Conservation (phyloP, 768 basidiomycete species). For the Lactifluus pinguis region DNA sequence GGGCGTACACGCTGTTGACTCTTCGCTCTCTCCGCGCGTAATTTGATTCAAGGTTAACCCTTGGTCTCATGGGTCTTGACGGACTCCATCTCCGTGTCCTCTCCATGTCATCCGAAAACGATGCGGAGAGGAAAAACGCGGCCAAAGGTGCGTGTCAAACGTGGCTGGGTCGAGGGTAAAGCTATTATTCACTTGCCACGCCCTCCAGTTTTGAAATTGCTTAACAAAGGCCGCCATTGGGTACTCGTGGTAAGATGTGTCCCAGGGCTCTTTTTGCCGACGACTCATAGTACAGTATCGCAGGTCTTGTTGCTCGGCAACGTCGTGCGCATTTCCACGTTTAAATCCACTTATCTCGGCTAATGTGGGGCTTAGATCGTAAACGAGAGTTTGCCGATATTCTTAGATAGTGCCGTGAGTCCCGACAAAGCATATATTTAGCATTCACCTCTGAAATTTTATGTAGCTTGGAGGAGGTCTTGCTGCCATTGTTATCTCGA, state of each 20-base stretch:
- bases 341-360: background rate
- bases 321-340: conserved; percentile 44
- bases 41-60: conserved; percentile 55
- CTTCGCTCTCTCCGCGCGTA: background rate
- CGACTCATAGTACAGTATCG: background rate
- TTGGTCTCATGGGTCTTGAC: conserved; percentile 91
- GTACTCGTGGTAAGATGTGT: conserved; percentile 66
- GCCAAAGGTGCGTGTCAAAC: conserved; percentile 42
- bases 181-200: background rate
- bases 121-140: conserved; percentile 57
- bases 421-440: background rate
- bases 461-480: conserved; percentile 55
- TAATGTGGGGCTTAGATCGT: conserved; percentile 41
- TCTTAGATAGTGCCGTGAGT: conserved; percentile 59
- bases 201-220: conserved; percentile 35
- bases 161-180: background rate
- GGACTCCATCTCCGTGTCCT: conserved; percentile 85
- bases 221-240: conserved; percentile 57
- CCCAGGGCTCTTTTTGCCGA: conserved; percentile 13
- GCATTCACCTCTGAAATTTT: background rate
- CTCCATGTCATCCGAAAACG: conserved; percentile 70
- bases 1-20: background rate
- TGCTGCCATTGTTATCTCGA: conserved; percentile 71
- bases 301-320: conserved; percentile 83
- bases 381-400: conserved; percentile 79